Base-by-base conservation (phyloP, 164 flowering plant species). In the Umbilicus rupestris region DNA sequence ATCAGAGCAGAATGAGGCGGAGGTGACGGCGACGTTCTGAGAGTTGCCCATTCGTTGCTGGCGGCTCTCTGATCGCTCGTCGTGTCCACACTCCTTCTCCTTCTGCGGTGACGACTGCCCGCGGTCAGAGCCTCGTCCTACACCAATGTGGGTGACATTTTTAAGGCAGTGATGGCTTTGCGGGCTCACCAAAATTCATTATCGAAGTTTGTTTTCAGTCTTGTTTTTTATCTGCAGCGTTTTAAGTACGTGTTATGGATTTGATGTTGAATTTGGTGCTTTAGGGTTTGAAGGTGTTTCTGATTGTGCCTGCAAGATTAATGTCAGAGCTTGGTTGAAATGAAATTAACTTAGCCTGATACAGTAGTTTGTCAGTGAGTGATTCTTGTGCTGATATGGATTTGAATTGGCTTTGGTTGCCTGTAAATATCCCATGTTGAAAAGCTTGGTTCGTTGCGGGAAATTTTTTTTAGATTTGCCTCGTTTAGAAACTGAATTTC, bases 161-260 rank as follows among this genome's bases (percentile, higher is more conserved):
- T 11, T 55, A 30, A 55, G 60, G 60, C 60, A 12, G 33, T 55
- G 60, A 55, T 55, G 60, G 33, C 33, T 55, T 55, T 55, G 60
- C 60, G 60, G 60, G 60, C 60, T 55, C 5, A 19, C 60, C 60
- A 28, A 2, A 12, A 12, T 26, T 55, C 14, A 55, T 55, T 28
- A 12, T 28, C 0, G 3, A 35, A 35, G 37, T 35, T 55, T 7
- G 17, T 20, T 50, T 50, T 50, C 22, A 3, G 2, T 55, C 28
- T 12, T 5, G 60, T 28, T 55, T 55, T 26, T 52, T 16, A 47
- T 47, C 19, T 47, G 19, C 47, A 1, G 1, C 16, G 16, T 44
- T 44, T 15, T 19, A 1, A 1, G 16, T 19, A 44, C 5, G 15
- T 15, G 19, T 44, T 44, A 15, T 16, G 19, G 47, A 15, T 44